These are phyloP conservation scores for Aegilops speltoides DNA, from an alignment of 176 grass and related monocot genomes.

Conservation along the genomic window DNA sequence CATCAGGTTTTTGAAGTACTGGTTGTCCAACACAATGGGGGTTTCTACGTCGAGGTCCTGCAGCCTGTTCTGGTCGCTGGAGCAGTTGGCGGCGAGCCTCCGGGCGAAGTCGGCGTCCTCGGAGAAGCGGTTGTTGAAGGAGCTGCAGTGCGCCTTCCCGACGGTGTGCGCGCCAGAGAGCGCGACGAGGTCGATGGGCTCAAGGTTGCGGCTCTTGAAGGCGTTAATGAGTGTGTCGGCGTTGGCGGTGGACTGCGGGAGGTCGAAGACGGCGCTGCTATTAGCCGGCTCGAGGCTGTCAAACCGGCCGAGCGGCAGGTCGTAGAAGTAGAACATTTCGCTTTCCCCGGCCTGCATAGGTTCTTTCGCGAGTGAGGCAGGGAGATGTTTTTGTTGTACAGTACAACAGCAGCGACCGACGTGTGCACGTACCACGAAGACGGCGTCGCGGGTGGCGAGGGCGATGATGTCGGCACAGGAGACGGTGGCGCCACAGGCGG, in stretches of 20 bases:
- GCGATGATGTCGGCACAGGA: conserved; percentile 47
- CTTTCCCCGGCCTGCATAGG: conserved; percentile 24
- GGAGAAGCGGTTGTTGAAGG: conserved; percentile 14
- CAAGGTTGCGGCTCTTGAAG: conserved; percentile 11
- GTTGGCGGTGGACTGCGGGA: conserved; percentile 2
- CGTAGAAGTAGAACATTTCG: not conserved
- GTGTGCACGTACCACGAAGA: not conserved
- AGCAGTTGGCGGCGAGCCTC: conserved; percentile 21
- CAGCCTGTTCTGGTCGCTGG: not conserved
- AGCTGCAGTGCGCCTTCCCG: conserved; percentile 40
- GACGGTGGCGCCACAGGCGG: conserved; percentile 28
- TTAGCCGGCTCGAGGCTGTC: conserved; percentile 12
- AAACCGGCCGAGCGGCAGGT: conserved; percentile 26
- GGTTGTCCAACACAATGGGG: conserved; percentile 44
- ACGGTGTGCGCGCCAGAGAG: conserved; percentile 84
- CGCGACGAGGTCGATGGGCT: conserved; percentile 46
- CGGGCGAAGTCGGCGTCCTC: not conserved
- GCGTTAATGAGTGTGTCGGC: not conserved
- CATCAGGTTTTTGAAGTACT: conserved; percentile 35
- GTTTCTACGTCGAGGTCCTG: conserved; percentile 19
- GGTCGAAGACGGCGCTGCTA: not conserved
- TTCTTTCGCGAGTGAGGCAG: not conserved
- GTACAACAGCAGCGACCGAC: not conserved
- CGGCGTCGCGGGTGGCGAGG: conserved; percentile 28
- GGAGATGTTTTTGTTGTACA: no score